Conservation (phyloP, 495 filamentous ascomycete genomes). For the Talaromyces wortmannii region DNA sequence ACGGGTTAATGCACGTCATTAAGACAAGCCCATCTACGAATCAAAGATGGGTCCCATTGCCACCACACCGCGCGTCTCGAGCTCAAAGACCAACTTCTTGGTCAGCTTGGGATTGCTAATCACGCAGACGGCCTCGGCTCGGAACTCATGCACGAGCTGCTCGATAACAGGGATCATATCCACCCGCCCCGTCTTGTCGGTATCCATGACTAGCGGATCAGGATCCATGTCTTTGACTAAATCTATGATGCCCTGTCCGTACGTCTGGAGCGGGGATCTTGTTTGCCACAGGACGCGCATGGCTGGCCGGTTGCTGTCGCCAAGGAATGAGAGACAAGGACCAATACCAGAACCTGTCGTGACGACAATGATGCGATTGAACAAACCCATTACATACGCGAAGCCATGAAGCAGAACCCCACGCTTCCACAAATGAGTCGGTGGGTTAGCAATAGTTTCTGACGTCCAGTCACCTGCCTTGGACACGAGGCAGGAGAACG, state of each 20-base stretch:
- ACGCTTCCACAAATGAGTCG: conserved; percentile 37
- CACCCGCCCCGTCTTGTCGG: conserved; percentile 36
- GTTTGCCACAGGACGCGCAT: conserved; percentile 57
- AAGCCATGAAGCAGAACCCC: conserved; percentile 58
- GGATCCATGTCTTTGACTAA: conserved; percentile 43
- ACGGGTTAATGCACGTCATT: too few species aligned
- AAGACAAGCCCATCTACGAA: conserved; percentile 34
- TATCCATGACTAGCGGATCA: conserved; percentile 50
- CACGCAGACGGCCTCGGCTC: conserved; percentile 67
- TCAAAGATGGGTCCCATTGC: conserved; percentile 80
- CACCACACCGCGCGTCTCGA: conserved; percentile 61
- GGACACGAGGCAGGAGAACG: conserved; percentile 65
- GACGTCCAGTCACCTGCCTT: conserved; percentile 84
- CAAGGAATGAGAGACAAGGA: conserved; percentile 46
- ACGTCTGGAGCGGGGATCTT: conserved; percentile 44
- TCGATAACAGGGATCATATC: conserved; percentile 55
- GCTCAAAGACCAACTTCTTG: conserved; percentile 62
- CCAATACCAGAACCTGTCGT: conserved; percentile 81
- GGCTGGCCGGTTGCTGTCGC: conserved; percentile 35
- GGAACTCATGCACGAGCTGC: conserved; percentile 45
- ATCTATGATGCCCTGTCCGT: conserved; percentile 44
- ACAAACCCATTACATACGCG: conserved; percentile 64
- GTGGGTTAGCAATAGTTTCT: conserved; percentile 53
- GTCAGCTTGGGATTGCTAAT: conserved; percentile 72
- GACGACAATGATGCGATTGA: conserved; percentile 63